phyloP scores from a whole-genome alignment of 768 basidiomycete genomes.

The Vishniacozyma victoriae region DNA sequence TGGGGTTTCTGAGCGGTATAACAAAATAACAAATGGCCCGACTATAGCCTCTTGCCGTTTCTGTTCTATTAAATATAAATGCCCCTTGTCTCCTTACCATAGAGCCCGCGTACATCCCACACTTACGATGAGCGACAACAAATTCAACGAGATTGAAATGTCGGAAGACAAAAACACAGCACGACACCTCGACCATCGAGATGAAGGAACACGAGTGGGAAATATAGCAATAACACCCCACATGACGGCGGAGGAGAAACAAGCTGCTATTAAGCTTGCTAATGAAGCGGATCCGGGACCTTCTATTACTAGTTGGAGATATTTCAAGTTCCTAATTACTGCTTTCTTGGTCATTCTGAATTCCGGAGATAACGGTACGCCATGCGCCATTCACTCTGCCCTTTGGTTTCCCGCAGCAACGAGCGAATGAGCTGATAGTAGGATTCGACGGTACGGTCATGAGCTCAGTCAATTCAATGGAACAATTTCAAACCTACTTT shows the following conservation, averaged over 20 bases:
- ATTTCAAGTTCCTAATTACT: constrained; percentile 1
- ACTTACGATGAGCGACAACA: too few relatives aligned
- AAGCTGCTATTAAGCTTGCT: constrained; percentile 15
- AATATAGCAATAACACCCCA: too few relatives aligned
- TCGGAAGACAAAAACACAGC: too few relatives aligned
- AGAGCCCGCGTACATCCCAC: too few relatives aligned
- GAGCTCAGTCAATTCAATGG: constrained; percentile 56
- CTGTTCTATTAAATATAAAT: too few relatives aligned
- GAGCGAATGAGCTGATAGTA: not conserved
- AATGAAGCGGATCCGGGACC: constrained; percentile 21
- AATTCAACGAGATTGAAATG: too few relatives aligned
- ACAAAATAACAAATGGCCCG: too few relatives aligned
- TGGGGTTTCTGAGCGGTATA: too few relatives aligned
- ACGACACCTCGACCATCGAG: too few relatives aligned
- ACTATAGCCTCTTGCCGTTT: too few relatives aligned
- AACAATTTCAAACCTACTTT: constrained; percentile 51
- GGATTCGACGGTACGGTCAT: constrained; percentile 59
- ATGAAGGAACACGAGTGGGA: too few relatives aligned
- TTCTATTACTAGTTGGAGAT: not conserved
- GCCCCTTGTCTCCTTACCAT: too few relatives aligned
- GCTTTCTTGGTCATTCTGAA: constrained; percentile 6
- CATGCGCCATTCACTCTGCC: not conserved
- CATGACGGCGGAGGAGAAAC: constrained; percentile 18
- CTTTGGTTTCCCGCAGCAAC: not conserved
- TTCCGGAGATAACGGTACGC: constrained; percentile 14